A percentile compares a stretch with the other conserved stretches of the same genome.
These are phyloP conservation scores for Aspergillus ellipticus DNA, from an alignment of 495 filamentous ascomycete genomes.

Conservation along the genomic window DNA sequence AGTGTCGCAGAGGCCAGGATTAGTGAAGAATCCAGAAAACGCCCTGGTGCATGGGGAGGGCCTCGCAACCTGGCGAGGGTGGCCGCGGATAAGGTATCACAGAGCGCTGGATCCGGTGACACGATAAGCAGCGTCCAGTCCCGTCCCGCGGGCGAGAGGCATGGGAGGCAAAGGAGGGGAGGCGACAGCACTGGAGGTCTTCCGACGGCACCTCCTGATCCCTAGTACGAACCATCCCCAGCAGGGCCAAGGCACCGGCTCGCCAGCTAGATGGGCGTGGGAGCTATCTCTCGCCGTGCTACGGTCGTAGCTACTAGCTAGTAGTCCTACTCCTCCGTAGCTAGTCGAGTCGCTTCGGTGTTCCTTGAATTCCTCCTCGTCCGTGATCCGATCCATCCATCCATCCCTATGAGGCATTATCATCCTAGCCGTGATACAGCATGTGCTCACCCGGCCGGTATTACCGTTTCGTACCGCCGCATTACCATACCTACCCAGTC, in stretches of 20 bases:
- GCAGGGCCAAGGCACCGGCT: too few relatives aligned
- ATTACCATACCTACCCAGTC: not conserved
- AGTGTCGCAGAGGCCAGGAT: not conserved
- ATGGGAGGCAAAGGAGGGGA: not conserved
- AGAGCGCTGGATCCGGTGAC: not conserved
- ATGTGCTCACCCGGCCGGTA: conserved; percentile 5
- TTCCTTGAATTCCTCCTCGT: not conserved
- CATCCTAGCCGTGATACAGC: not conserved
- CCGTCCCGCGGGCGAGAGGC: not conserved
- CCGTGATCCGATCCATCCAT: too few relatives aligned
- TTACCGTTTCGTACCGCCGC: conserved; percentile 3
- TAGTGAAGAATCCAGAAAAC: conserved; percentile 7
- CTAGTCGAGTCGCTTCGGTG: not conserved
- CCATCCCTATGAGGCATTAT: conserved; percentile 10
- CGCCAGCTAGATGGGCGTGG: too few relatives aligned
- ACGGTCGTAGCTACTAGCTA: too few relatives aligned
- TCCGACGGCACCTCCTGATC: not conserved
- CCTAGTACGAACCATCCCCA: too few relatives aligned
- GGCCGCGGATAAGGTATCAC: not conserved
- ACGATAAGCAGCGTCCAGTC: not conserved
- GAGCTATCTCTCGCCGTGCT: not conserved
- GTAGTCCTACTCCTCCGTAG: too few relatives aligned
- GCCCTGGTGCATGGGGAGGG: not conserved
- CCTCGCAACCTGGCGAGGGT: not conserved
- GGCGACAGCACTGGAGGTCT: too few relatives aligned